Percentiles rank a stretch among this genome's conserved stretches.
Conservation (phyloP, 164 flowering plant species). For the Berberis vulgaris region DNA sequence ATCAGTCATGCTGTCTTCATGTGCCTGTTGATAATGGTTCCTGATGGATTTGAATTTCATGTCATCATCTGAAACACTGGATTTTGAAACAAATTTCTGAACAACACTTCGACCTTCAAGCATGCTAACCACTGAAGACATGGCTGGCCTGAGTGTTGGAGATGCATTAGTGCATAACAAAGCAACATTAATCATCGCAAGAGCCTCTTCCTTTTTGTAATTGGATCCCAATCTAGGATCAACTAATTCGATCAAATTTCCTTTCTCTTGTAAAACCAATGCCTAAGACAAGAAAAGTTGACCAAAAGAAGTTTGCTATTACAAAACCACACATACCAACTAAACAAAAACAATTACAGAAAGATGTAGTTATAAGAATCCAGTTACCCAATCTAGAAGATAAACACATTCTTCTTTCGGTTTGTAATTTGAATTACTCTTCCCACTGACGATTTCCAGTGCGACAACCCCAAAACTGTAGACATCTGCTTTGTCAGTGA, state of each 20-base stretch:
- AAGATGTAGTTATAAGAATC: background rate
- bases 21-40: background rate
- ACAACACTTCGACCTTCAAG: constrained; percentile 1
- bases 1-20: background rate
- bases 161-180: constrained; percentile 1
- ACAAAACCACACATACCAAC: background rate
- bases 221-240: constrained; percentile 3
- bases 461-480: constrained; percentile 3
- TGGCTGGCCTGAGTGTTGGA: background rate
- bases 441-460: background rate
- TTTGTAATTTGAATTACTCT: background rate
- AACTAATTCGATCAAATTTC: background rate
- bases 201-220: background rate
- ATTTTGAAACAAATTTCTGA: background rate
- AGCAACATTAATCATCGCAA: background rate
- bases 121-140: constrained; percentile 2
- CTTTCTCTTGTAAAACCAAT: constrained; percentile 1
- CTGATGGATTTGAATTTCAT: background rate
- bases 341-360: background rate
- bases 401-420: constrained; percentile 1
- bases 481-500: constrained; percentile 3
- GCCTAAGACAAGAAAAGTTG: background rate
- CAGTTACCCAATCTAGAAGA: constrained; percentile 2
- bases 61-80: background rate
- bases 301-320: background rate